Evolutionary conservation across 805 yeast species (phyloP).

Genomic region (Kazachstania psychrophila): DNA sequence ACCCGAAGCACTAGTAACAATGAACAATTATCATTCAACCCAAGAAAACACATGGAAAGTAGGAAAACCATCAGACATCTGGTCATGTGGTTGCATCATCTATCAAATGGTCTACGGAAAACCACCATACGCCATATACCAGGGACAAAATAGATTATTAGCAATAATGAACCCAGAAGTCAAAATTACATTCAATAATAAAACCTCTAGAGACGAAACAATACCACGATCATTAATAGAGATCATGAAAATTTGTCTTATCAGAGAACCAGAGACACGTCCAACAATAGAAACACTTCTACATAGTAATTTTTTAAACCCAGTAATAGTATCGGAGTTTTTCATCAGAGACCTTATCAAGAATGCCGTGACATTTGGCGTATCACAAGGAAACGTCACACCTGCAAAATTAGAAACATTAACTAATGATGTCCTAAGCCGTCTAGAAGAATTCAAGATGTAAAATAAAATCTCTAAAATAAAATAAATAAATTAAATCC

Average conservation of each 20-base stretch:
- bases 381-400: constrained; percentile 34
- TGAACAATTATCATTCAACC: constrained; percentile 30
- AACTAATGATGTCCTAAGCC: constrained; percentile 51
- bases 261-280: constrained; percentile 59
- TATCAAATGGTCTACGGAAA: constrained; percentile 92
- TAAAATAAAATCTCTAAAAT: constrained; percentile 3
- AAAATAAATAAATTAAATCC: not conserved
- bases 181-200: constrained; percentile 54
- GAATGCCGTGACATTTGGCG: constrained; percentile 71
- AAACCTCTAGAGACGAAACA: constrained; percentile 46
- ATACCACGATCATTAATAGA: constrained; percentile 62
- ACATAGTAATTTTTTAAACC: constrained; percentile 56
- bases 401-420: constrained; percentile 38
- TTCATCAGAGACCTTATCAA: constrained; percentile 63
- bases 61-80: constrained; percentile 90
- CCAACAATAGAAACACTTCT: constrained; percentile 56
- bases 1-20: constrained; percentile 79
- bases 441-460: constrained; percentile 28
- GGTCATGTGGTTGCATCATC: constrained; percentile 96
- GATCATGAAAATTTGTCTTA: constrained; percentile 61
- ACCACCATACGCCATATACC: constrained; percentile 78
- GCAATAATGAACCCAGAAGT: constrained; percentile 84
- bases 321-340: constrained; percentile 59
- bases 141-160: constrained; percentile 65
- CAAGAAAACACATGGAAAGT: constrained; percentile 48